These are phyloP conservation scores for Vigna hirtella DNA, from an alignment of 306 rosid species.

Conservation along the genomic window DNA sequence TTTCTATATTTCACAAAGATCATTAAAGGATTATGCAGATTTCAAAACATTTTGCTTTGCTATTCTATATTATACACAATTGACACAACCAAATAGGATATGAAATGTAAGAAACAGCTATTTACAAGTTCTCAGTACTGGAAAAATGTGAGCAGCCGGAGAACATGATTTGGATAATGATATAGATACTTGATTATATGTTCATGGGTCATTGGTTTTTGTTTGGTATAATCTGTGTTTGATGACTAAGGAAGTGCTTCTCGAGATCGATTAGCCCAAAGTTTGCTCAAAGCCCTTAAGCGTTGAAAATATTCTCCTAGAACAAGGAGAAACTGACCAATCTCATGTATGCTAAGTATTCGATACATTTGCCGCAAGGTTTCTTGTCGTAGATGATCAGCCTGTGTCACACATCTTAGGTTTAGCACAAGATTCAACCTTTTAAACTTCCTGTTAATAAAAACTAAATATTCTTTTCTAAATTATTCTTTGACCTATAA, in stretches of 20 bases:
- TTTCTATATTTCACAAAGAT: neutral
- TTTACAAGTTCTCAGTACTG: conserved; percentile 63
- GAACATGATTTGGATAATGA: conserved; percentile 15
- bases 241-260: conserved; percentile 58
- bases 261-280: conserved; percentile 69
- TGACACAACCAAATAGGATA: conserved; percentile 25
- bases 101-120: conserved; percentile 35
- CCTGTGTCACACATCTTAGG: conserved; percentile 48
- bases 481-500: no score
- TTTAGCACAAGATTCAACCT: neutral
- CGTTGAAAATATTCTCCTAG: conserved; percentile 90
- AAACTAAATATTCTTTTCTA: no score
- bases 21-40: neutral
- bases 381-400: conserved; percentile 84
- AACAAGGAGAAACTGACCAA: conserved; percentile 73
- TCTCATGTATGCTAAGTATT: conserved; percentile 75
- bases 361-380: conserved; percentile 76
- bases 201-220: neutral
- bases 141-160: conserved; percentile 49
- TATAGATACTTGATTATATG: conserved; percentile 11
- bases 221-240: neutral
- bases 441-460: neutral
- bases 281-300: conserved; percentile 77
- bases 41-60: neutral
- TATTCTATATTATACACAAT: conserved; percentile 5